These are phyloP conservation scores for Podosphaera fusca DNA, from an alignment of 2,329 filamentous ascomycete species.

Conservation along the genomic window DNA sequence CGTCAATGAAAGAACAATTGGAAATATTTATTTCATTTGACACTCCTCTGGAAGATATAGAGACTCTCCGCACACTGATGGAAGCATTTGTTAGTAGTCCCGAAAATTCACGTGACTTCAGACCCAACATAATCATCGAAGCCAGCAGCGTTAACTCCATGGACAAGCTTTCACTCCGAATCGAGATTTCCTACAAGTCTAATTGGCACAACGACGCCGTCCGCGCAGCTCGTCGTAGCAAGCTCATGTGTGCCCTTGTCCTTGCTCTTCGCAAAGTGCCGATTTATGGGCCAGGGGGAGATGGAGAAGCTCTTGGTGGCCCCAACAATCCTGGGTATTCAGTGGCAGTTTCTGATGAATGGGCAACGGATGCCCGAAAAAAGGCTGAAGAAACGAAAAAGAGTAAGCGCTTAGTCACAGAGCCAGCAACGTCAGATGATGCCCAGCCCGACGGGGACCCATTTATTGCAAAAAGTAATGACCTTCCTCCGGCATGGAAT, in stretches of 20 bases:
- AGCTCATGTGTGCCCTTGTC: slow-evolving; percentile 89
- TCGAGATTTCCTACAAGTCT: slow-evolving; percentile 78
- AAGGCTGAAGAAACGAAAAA: slow-evolving; percentile 37
- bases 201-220: slow-evolving; percentile 78
- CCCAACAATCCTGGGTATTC: slow-evolving; percentile 61
- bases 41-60: slow-evolving; percentile 73
- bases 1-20: slow-evolving; percentile 69
- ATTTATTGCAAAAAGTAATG: slow-evolving; percentile 1
- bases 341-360: slow-evolving; percentile 47
- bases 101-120: slow-evolving; percentile 80
- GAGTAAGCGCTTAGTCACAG: slow-evolving; percentile 39
- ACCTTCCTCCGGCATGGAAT: slow-evolving; percentile 7
- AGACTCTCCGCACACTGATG: slow-evolving; percentile 66
- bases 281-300: slow-evolving; percentile 61
- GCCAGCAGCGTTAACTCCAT: slow-evolving; percentile 60
- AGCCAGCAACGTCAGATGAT: slow-evolving; percentile 4
- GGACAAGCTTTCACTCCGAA: slow-evolving; percentile 64
- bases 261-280: slow-evolving; percentile 69
- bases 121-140: slow-evolving; percentile 57
- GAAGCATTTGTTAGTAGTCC: slow-evolving; percentile 59
- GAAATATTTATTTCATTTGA: slow-evolving; percentile 64
- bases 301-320: slow-evolving; percentile 34
- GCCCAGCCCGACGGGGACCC: not conserved
- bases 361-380: slow-evolving; percentile 40
- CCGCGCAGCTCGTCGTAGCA: slow-evolving; percentile 60